A percentile compares a stretch with the other conserved stretches of the same genome.
Conservation (phyloP, 75 land plant species). For the Selaginella tamariscina region DNA sequence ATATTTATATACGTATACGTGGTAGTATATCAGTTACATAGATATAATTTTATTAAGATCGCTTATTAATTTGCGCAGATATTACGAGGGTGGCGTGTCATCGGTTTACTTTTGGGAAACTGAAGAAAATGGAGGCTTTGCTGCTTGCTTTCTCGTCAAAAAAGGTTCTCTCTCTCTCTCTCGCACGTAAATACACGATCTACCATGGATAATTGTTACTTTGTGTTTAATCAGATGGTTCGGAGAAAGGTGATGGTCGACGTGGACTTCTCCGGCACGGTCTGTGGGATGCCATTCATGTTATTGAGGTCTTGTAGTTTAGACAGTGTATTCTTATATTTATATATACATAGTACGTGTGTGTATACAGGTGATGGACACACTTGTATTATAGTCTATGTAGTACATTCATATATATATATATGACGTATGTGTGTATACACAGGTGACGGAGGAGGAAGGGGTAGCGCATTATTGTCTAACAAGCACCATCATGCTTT, state of each 20-base stretch:
- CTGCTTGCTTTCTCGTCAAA: constrained; percentile 79
- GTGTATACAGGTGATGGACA: too few species aligned
- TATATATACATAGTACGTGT: too few species aligned
- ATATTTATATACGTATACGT: too few species aligned
- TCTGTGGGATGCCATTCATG: constrained; percentile 94
- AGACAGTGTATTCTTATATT: too few species aligned
- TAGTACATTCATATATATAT: too few species aligned
- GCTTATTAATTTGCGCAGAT: constrained; percentile 42
- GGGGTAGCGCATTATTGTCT: constrained; percentile 62
- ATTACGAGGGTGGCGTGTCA: constrained; percentile 94
- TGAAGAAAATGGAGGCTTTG: constrained; percentile 63
- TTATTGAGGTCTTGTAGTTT: constrained; percentile 45
- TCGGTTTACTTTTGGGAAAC: constrained; percentile 93
- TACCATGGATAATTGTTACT: background rate
- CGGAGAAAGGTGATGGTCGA: constrained; percentile 66
- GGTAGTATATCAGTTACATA: too few species aligned
- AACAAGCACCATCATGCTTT: constrained; percentile 89
- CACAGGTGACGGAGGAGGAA: constrained; percentile 33
- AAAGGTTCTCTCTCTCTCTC: constrained; percentile 46
- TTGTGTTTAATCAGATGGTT: constrained; percentile 46
- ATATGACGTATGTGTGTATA: too few species aligned
- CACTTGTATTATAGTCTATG: too few species aligned
- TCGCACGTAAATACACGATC: too few species aligned
- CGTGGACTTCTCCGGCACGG: constrained; percentile 71
- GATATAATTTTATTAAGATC: too few species aligned